Conservation (phyloP, 2,329 filamentous ascomycete genomes). For the Penicillium sp. region DNA sequence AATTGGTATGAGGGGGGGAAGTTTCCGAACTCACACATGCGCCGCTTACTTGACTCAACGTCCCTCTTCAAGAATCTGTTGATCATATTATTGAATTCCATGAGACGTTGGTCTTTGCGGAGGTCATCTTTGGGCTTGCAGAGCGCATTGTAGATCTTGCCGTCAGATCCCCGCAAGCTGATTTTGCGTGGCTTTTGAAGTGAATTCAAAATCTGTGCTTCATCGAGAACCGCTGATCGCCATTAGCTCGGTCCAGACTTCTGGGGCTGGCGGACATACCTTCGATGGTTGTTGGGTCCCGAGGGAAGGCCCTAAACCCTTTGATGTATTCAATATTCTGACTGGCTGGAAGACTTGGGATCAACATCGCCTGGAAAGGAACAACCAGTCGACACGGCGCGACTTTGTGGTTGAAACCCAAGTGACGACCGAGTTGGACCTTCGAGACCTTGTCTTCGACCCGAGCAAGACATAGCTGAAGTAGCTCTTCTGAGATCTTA, state of each 20-base stretch:
- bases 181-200: slow-evolving; percentile 90
- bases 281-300: slow-evolving; percentile 80
- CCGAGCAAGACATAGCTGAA: slow-evolving; percentile 78
- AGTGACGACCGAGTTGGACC: slow-evolving; percentile 74
- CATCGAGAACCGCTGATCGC: slow-evolving; percentile 68
- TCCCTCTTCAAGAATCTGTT: slow-evolving; percentile 92
- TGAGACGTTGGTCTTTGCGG: slow-evolving; percentile 93
- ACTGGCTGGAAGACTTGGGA: slow-evolving; percentile 73
- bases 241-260: slow-evolving; percentile 15
- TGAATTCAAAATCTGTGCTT: slow-evolving; percentile 86
- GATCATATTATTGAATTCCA: slow-evolving; percentile 99
- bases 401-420: slow-evolving; percentile 80
- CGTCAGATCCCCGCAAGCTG: slow-evolving; percentile 84
- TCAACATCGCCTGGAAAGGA: slow-evolving; percentile 81
- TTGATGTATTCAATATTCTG: slow-evolving; percentile 70
- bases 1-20: background rate
- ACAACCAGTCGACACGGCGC: slow-evolving; percentile 85
- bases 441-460: slow-evolving; percentile 69
- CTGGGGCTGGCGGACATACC: slow-evolving; percentile 31
- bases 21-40: slow-evolving; percentile 61
- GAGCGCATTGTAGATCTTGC: slow-evolving; percentile 81
- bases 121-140: slow-evolving; percentile 99
- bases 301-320: slow-evolving; percentile 79
- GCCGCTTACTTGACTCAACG: slow-evolving; percentile 83
- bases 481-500: slow-evolving; percentile 77